These are phyloP conservation scores for Rhizopus stolonifer DNA, from an alignment of 371 early-diverging fungal species.

Conservation along the genomic window DNA sequence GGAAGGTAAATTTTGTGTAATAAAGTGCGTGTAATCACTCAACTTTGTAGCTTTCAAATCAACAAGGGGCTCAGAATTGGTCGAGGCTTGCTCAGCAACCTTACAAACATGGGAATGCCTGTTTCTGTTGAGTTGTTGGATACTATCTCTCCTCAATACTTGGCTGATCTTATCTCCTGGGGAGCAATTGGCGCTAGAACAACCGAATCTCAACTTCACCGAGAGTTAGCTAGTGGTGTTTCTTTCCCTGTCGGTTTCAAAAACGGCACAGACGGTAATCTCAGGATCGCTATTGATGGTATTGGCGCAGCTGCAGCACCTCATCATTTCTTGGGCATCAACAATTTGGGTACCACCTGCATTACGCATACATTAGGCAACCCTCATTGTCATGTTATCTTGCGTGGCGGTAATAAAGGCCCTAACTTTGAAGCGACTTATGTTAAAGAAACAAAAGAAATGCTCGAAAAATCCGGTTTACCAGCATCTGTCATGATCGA, in stretches of 20 bases:
- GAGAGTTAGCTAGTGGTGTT: conserved; percentile 92
- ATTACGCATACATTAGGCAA: conserved; percentile 87
- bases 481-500: conserved; percentile 70
- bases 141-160: conserved; percentile 92
- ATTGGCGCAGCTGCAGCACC: conserved; percentile 82
- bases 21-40: neutral
- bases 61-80: conserved; percentile 89
- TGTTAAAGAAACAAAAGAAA: conserved; percentile 47
- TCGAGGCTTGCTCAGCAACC: conserved; percentile 67
- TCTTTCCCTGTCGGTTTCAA: conserved; percentile 96
- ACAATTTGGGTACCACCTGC: conserved; percentile 89
- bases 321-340: conserved; percentile 92
- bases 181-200: conserved; percentile 96
- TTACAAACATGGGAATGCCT: conserved; percentile 84
- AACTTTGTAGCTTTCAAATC: conserved; percentile 81
- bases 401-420: conserved; percentile 75
- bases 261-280: conserved; percentile 91
- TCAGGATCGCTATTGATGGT: conserved; percentile 85
- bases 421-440: conserved; percentile 77
- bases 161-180: conserved; percentile 91
- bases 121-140: conserved; percentile 89
- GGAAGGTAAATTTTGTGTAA: too few relatives aligned
- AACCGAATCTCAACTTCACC: conserved; percentile 90
- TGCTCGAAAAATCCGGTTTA: conserved; percentile 57
- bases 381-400: conserved; percentile 49